Evolutionary conservation across 495 filamentous ascomycete genomes (phyloP), one percentile per base, ranked within the genome.

Genomic region (Penicillium paradoxum): DNA sequence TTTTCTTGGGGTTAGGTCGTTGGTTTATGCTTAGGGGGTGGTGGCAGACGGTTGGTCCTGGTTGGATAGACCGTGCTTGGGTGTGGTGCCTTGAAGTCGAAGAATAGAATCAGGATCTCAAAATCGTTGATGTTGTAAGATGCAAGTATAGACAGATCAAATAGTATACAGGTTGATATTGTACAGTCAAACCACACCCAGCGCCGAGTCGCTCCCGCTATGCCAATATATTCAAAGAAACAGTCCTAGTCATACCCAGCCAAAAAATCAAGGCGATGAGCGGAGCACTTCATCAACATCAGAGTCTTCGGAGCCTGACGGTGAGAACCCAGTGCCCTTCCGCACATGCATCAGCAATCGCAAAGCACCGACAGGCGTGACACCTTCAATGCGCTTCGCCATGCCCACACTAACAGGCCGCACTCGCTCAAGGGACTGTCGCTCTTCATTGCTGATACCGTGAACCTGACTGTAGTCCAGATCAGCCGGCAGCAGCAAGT

Each of bases 351-450:
- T 69, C 32, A 81, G 57, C 38, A 81, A 53, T 15, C 72, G 58
- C 49, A 81, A 52, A 1, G 74, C 72, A 33, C 78, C 78, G 11
- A 69, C 66, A 14, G 78, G 78, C 14, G 78, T 80, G 18, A 89
- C 78, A 2, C 93, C 92, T 68, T 98, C 93, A 45, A 96, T 82
- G 9, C 95, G 72, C 44, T 90, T 72, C 15, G 92, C 91, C 83
- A 95, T 91, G 3, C 90, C 95, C 21, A 98, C 70, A 44, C 79
- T 92, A 62, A 90, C 88, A 5, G 93, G 93, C 36, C 82, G 69
- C 9, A 89, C 83, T 19, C 73, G 72, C 29, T 79, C 73, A n/a
- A 98, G 77, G 6, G 84, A 78, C 10, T 76, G 70, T 58, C 77
- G 81, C 75, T 97, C 95, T 55, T 90, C 90, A 6, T 76, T 78